A percentile compares a stretch with the other conserved stretches of the same genome.
Conservation (phyloP, 1,284 basidiomycete genomes). For the Ustilago xerochloae region DNA sequence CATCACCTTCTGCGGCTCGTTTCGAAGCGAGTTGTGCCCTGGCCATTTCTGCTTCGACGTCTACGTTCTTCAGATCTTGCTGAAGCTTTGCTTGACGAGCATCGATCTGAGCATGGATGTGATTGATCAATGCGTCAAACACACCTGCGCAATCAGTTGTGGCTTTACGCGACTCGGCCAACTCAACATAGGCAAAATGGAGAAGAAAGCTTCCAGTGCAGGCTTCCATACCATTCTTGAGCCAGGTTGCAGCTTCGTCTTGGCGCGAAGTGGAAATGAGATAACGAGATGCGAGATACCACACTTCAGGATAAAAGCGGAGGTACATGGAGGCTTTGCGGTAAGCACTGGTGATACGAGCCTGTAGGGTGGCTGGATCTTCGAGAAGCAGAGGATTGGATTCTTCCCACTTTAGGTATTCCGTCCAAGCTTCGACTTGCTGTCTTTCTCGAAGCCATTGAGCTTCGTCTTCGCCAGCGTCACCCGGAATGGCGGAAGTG, state of each 20-base stretch:
- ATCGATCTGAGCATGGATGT: constrained; percentile 80
- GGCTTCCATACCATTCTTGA: constrained; percentile 87
- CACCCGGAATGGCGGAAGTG: constrained; percentile 27
- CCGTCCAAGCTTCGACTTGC: constrained; percentile 85
- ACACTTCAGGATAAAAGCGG: constrained; percentile 94
- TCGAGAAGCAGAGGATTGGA: constrained; percentile 91
- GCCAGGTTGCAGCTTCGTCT: constrained; percentile 83
- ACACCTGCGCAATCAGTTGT: constrained; percentile 67
- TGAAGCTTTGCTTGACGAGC: constrained; percentile 74
- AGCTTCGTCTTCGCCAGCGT: constrained; percentile 74
- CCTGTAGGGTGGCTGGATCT: constrained; percentile 75
- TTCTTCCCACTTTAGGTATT: constrained; percentile 95
- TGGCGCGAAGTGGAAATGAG: constrained; percentile 78
- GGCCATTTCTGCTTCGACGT: constrained; percentile 59
- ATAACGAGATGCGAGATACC: constrained; percentile 92
- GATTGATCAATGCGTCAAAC: constrained; percentile 77
- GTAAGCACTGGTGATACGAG: constrained; percentile 84
- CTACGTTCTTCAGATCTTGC: constrained; percentile 70
- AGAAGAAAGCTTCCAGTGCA: constrained; percentile 88
- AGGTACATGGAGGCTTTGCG: constrained; percentile 87
- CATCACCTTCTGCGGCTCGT: constrained; percentile 65
- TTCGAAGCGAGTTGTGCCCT: constrained; percentile 49
- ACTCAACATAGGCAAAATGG: constrained; percentile 88
- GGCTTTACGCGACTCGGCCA: constrained; percentile 75
- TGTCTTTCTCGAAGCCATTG: constrained; percentile 74